Conservation (phyloP, 768 basidiomycete species). For the Pleurotus tuber-regium region DNA sequence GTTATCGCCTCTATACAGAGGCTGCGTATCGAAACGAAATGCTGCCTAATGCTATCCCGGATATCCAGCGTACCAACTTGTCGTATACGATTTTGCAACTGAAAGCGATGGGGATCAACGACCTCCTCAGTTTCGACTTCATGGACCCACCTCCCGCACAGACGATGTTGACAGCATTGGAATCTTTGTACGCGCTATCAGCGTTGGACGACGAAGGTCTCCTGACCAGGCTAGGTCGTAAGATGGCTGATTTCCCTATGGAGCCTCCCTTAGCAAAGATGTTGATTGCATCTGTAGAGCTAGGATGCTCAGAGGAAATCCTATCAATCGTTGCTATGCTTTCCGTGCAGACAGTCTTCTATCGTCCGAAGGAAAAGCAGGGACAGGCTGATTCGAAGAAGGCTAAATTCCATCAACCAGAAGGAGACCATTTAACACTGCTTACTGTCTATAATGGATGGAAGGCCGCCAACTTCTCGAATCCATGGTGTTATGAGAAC, state of each 20-base stretch:
- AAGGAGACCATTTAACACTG: constrained; percentile 92
- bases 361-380: constrained; percentile 99
- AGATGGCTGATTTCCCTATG: constrained; percentile 99
- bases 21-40: constrained; percentile 99
- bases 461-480: constrained; percentile 95
- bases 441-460: constrained; percentile 98
- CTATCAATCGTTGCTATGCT: constrained; percentile 97
- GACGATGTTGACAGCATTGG: constrained; percentile 95
- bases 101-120: constrained; percentile 99
- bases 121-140: constrained; percentile 96
- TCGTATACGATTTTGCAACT: constrained; percentile 90
- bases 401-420: constrained; percentile 98
- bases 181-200: constrained; percentile 91
- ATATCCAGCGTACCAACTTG: constrained; percentile 95
- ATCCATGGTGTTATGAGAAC: constrained; percentile 99
- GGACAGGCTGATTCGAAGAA: constrained; percentile 99
- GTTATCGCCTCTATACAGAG: constrained; percentile 97
- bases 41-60: constrained; percentile 95
- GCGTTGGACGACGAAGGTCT: constrained; percentile 97
- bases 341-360: constrained; percentile 94
- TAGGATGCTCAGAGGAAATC: constrained; percentile 98
- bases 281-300: constrained; percentile 95
- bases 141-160: constrained; percentile 99
- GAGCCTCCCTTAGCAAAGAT: constrained; percentile 96
- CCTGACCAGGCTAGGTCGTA: constrained; percentile 89